phyloP scores from a whole-genome alignment of 768 basidiomycete species.

The Boletus huronensis region DNA sequence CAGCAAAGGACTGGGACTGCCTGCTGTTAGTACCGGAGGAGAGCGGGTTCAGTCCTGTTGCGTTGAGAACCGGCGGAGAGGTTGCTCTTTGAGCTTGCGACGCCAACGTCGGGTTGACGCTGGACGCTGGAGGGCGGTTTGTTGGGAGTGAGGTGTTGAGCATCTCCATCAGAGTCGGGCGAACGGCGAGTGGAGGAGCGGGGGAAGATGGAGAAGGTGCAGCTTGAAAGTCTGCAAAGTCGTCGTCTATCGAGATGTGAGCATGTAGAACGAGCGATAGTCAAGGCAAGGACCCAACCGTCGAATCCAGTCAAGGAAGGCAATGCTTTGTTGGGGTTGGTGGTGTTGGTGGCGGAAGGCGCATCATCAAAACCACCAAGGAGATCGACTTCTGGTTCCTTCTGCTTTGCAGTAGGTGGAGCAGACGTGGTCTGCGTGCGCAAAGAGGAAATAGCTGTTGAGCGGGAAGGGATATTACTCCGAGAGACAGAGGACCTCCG shows the following conservation, averaged over 20 bases:
- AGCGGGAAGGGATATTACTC: slow-evolving; percentile 28
- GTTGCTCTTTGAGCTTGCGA: slow-evolving; percentile 15
- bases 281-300: slow-evolving; percentile 14
- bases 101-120: slow-evolving; percentile 5
- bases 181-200: slow-evolving; percentile 33
- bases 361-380: slow-evolving; percentile 74
- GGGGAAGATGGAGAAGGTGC: slow-evolving; percentile 49
- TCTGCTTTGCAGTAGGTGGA: slow-evolving; percentile 35
- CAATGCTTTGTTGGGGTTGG: slow-evolving; percentile 30
- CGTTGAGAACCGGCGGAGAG: slow-evolving; percentile 26
- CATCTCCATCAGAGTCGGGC: slow-evolving; percentile 47
- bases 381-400: slow-evolving; percentile 61
- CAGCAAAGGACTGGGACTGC: slow-evolving; percentile 18
- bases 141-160: slow-evolving; percentile 35
- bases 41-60: slow-evolving; percentile 20
- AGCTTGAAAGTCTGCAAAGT: slow-evolving; percentile 83
- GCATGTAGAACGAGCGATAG: neutral
- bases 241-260: slow-evolving; percentile 55
- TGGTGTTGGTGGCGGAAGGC: slow-evolving; percentile 20
- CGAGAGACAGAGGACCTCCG: slow-evolving; percentile 38
- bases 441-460: slow-evolving; percentile 40
- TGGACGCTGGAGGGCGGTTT: slow-evolving; percentile 10
- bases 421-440: slow-evolving; percentile 30
- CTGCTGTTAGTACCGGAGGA: slow-evolving; percentile 25
- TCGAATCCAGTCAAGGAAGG: slow-evolving; percentile 29